phyloP scores from a whole-genome alignment of 352 stramenopile species.

The Phytopythium mirpurense region DNA sequence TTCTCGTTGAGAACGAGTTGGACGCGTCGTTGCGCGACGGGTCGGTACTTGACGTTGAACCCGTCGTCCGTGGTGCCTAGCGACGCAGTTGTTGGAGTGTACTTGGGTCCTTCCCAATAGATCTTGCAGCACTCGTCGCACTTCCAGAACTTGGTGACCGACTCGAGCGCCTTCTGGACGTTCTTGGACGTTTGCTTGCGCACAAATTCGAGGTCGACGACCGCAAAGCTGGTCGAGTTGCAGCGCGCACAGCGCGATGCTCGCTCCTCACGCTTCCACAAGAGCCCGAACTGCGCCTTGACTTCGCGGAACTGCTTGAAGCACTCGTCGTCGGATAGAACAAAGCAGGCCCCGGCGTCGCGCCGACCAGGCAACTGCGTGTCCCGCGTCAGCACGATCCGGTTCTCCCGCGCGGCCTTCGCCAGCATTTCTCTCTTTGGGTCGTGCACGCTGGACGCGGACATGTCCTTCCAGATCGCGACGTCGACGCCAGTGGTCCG shows the following conservation, averaged over 20 bases:
- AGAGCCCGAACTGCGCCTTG: constrained; percentile 48
- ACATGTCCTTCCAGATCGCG: constrained; percentile 32
- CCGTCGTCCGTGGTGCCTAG: not conserved
- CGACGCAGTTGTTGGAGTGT: constrained; percentile 22
- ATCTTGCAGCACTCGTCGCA: constrained; percentile 51
- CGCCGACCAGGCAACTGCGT: constrained; percentile 30
- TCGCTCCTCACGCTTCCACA: constrained; percentile 22
- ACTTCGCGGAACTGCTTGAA: constrained; percentile 58
- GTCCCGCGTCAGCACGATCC: constrained; percentile 51
- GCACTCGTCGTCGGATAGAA: constrained; percentile 40
- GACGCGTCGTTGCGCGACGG: constrained; percentile 9
- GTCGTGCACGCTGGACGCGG: constrained; percentile 8
- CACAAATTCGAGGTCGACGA: constrained; percentile 21
- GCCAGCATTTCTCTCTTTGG: constrained; percentile 23
- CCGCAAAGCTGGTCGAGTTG: constrained; percentile 37
- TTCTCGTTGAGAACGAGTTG: constrained; percentile 1
- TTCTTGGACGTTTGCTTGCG: constrained; percentile 20
- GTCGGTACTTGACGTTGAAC: constrained; percentile 17
- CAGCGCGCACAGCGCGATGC: constrained; percentile 42
- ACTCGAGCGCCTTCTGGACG: constrained; percentile 23
- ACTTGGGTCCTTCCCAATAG: constrained; percentile 78
- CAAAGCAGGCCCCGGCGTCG: constrained; percentile 46
- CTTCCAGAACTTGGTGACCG: constrained; percentile 35
- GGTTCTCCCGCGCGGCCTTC: constrained; percentile 26
- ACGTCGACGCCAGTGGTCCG: constrained; percentile 72